Base-by-base conservation (phyloP, 1,139 yeast species). In the Debaryomyces sp. region DNA sequence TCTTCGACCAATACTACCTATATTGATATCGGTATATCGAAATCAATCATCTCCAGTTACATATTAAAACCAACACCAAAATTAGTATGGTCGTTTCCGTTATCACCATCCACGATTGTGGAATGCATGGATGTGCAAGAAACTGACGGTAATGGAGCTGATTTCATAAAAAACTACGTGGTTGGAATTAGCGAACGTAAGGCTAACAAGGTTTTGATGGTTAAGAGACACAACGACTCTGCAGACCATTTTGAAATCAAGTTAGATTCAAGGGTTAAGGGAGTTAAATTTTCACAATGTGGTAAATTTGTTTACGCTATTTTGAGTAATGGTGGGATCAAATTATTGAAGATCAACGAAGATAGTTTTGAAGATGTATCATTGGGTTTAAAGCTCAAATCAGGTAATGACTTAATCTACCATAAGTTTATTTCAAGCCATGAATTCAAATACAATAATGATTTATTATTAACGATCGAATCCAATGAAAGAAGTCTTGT, bases 41-140 rank as follows among this genome's bases (percentile, higher is more conserved):
- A 89, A 50, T 87, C 95, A 40, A 83, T 87, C 48, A 75, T 91
- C 46, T 82, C 89, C 17, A 81, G 85, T 49, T 87, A 85, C 61
- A 73, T 87, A 30, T 77, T 89, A 46, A 83, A 82, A 57, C 97
- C 97, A 33, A 83, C 95, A 10, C 96, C 96, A 12, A 87, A 83
- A 60, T 71, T 89, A 57, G 71, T 83, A 39, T 87, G 94, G 87
- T 83, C 90, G 0, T 78, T 81, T 60, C 82, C 94, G 4, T 73
- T 88, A 36, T 80, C 90, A 4, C 94, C 94, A 5, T 75, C 80
- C 10, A 74, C 82, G 24, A 54, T 68, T 0, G 78, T 86, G 21
- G 73, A 72, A 50, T 70, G 76, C 50, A 66, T 77, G 66, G 80
- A 70, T 48, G 74, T 74, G 26, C 47, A 63, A 37, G 71, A 65